Base-by-base conservation (phyloP, 2,329 filamentous ascomycete genomes). In the Seiridium cupressi region DNA sequence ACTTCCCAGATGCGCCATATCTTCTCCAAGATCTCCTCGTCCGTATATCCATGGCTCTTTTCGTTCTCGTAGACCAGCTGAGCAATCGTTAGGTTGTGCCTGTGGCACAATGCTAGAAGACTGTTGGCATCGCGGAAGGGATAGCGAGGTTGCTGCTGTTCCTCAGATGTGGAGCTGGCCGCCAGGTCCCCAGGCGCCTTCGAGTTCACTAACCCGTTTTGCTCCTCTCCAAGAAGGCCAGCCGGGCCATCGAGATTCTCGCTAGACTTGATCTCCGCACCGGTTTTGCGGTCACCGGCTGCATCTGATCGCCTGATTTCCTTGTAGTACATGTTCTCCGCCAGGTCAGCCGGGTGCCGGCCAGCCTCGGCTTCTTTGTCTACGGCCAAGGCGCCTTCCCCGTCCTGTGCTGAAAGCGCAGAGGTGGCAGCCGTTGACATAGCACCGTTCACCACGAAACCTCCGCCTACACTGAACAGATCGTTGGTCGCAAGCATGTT, bases 11-110 rank as follows among this genome's bases (percentile, higher is more conserved):
- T 82, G 40, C 76, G 74, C 61, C 78, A 75, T 9, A 81, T 57
- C 65, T 80, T 82, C n/a, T 74, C 67, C 57, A 74, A 73, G 47
- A 82, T 81, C 18, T 81, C 78, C 8, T 81, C 78, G 51, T 82
- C 79, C 0, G 77, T 78, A 59, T 81, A 81, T 7, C 80, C 80
- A 4, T 79, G 74, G 63, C 80, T 80, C 70, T 79, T 82, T 61
- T 82, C 80, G 57, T 82, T 82, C 66, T 82, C 79, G 60, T 81
- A 82, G 3, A 82, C 80, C 36, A 82, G 63, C 63, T 82, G 80
- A 1, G 80, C 80, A 35, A 82, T 82, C 3, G 80, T 82, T 5
- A 82, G 69, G 58, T 82, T 82, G 67, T 82, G 77, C 62, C 80
- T 79, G 54, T 77, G 74, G 59, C 80, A 82, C 2, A 82, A 67